phyloP scores from a whole-genome alignment of 75 land plant species.

The Cupressus sempervirens region DNA sequence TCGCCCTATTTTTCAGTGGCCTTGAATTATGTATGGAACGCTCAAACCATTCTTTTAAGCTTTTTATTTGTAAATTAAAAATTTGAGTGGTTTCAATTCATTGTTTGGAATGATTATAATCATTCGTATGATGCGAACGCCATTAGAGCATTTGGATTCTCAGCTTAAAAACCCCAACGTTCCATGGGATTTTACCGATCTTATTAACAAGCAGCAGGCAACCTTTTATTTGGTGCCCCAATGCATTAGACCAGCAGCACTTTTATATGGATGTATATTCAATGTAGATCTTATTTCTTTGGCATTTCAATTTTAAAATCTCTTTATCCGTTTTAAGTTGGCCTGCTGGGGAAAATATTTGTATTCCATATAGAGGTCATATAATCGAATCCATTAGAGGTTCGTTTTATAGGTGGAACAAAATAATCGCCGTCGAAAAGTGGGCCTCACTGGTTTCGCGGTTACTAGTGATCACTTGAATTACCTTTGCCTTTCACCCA shows the following conservation, averaged over 20 bases:
- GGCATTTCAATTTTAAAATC: too few relatives aligned
- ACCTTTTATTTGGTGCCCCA: neutral
- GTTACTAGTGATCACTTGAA: too few relatives aligned
- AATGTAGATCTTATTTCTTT: neutral
- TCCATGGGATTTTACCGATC: conserved; percentile 71
- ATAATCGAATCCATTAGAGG: too few relatives aligned
- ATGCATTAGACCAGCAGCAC: neutral
- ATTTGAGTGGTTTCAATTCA: neutral
- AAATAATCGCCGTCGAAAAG: too few relatives aligned
- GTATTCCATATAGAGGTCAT: too few relatives aligned
- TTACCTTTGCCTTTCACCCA: too few relatives aligned
- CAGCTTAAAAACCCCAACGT: conserved; percentile 85
- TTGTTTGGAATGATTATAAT: neutral
- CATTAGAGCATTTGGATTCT: conserved; percentile 70
- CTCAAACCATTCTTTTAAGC: neutral
- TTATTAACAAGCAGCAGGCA: conserved; percentile 71
- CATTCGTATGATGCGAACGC: neutral
- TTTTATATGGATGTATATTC: neutral
- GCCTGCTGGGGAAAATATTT: too few relatives aligned
- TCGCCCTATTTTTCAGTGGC: conserved; percentile 62
- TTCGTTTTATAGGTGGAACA: too few relatives aligned
- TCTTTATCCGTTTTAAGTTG: too few relatives aligned
- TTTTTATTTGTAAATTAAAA: neutral
- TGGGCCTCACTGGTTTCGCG: too few relatives aligned
- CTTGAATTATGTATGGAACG: conserved; percentile 53